Conservation (phyloP, 805 yeast genomes). For the Lipomyces sp. region DNA sequence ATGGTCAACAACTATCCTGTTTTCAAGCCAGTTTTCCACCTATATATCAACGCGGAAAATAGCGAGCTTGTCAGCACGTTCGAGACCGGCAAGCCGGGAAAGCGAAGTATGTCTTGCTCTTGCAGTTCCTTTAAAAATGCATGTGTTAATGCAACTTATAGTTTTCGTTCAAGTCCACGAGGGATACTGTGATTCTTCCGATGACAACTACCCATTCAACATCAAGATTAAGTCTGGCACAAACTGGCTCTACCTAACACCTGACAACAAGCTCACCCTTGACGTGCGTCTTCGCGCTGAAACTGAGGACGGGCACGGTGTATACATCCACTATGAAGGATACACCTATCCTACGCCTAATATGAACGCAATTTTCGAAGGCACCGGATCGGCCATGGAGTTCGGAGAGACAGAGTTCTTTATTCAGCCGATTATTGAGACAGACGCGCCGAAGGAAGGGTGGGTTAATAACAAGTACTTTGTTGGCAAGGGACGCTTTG, state of each 20-base stretch:
- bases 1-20: constrained; percentile 24
- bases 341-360: constrained; percentile 33
- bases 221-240: constrained; percentile 32
- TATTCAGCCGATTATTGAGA: constrained; percentile 51
- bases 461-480: constrained; percentile 60
- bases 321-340: constrained; percentile 32
- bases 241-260: constrained; percentile 30
- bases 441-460: constrained; percentile 49
- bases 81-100: constrained; percentile 28
- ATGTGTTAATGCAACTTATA: background rate
- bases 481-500: constrained; percentile 64
- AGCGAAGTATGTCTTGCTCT: constrained; percentile 20
- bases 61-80: constrained; percentile 32
- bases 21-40: constrained; percentile 36
- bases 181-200: constrained; percentile 34
- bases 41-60: constrained; percentile 34
- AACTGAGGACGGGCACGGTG: constrained; percentile 33
- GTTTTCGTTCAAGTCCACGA: constrained; percentile 35
- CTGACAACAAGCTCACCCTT: constrained; percentile 30
- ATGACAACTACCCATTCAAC: constrained; percentile 33
- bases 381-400: constrained; percentile 29
- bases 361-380: constrained; percentile 33
- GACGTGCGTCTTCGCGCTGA: constrained; percentile 34
- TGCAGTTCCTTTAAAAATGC: background rate
- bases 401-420: constrained; percentile 43